These are phyloP conservation scores for Comarum palustre DNA, from an alignment of 306 rosid genomes.

Conservation along the genomic window DNA sequence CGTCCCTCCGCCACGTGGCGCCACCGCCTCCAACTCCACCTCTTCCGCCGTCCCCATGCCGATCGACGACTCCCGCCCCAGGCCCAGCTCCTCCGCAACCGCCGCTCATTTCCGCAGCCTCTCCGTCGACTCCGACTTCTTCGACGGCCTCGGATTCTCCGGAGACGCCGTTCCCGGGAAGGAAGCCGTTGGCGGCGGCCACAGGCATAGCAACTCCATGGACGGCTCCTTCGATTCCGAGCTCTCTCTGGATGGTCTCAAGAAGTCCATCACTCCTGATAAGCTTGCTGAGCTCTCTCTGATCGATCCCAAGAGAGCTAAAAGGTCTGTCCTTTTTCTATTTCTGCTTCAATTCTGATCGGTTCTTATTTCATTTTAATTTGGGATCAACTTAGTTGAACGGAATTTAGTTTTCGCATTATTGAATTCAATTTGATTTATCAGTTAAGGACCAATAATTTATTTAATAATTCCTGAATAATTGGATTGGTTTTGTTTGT, in stretches of 20 bases:
- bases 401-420: no score
- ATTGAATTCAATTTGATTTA: neutral
- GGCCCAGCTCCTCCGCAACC: conserved; percentile 20
- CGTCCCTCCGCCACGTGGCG: conserved; percentile 1
- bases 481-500: neutral
- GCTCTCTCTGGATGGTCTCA: conserved; percentile 46
- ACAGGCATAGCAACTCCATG: conserved; percentile 80
- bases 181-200: conserved; percentile 34
- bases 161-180: conserved; percentile 28
- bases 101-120: conserved; percentile 61
- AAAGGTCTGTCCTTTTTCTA: conserved; percentile 39
- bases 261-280: conserved; percentile 77
- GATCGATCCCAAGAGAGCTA: conserved; percentile 89
- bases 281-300: conserved; percentile 95
- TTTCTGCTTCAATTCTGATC: neutral
- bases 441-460: neutral
- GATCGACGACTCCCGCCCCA: conserved; percentile 36
- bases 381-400: neutral
- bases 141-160: conserved; percentile 54
- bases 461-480: no score
- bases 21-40: neutral
- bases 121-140: conserved; percentile 90
- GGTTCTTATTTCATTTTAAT: neutral
- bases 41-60: conserved; percentile 28
- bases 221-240: conserved; percentile 78